Evolutionary conservation across 441 rosid genomes (phyloP), one percentile per base, ranked within the genome.

Genomic region (Hypseocharis bilobata): DNA sequence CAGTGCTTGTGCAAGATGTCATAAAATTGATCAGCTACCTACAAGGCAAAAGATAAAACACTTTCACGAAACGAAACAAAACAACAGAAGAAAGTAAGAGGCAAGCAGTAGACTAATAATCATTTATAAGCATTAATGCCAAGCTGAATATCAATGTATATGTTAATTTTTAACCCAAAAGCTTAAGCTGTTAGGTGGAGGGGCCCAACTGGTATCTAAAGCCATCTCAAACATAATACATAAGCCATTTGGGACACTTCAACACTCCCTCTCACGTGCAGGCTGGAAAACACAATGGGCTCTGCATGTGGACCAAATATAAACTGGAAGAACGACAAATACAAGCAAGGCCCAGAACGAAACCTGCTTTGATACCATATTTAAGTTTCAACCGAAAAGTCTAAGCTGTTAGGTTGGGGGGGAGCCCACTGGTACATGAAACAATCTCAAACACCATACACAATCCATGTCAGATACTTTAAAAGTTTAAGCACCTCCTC

Each of bases 21-120:
- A 76, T 89, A 92, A 60, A 88, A 87, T 71, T 81, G 86, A 85
- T 92, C 98, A 73, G 98, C 96, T 42, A 89, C 97, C 97, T 91
- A 83, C 77, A 76, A 61, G 52, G 60, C 57, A 65, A 57, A 70
- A 36, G 47, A 16, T 29, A 60, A 32, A 44, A 27, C 22, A 32
- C 10, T 30, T 14, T 19, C 25, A 20, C 51, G 10, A 52, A 29
- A 64, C 60, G 6, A 23, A 22, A 16, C 13, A n/a, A 16, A 34
- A 49, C 19, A 51, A 14, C 17, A 56, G 19, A 20, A 14, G 34
- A 56, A n/a, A 56, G 17, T n/a, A 26, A 56, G 34, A 56, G 6
- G 3, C 60, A 56, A 56, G 20, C 11, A 56, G 0, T n/a, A 26
- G 22, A 56, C 36, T 26, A 27, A 56, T 6, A 27, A 52, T 52